Base-by-base conservation (phyloP, 495 filamentous ascomycete species). In the Polyplosphaeria fusca region DNA sequence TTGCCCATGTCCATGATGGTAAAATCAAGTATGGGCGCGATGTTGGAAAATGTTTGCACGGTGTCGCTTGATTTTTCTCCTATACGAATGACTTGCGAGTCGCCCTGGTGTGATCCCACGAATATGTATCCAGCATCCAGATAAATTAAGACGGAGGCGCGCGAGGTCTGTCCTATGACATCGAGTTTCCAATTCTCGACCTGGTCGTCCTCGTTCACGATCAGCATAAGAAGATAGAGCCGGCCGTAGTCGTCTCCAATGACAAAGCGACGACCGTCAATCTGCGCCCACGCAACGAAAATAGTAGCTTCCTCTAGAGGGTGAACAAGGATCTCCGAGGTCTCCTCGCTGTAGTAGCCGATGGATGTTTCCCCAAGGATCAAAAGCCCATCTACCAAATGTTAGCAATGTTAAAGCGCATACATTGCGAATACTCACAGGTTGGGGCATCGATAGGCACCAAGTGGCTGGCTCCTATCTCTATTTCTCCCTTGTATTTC, bases 1-100 rank as follows among this genome's bases (percentile, higher is more conserved):
- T 86, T 91, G 0, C 91, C 91, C 76, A 96, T 85, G 66, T 97
- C 92, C 87, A 97, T 94, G 11, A 97, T 82, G 4, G 86, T 86
- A 48, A 97, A 95, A 65, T 99, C 93, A 13, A 96, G 70, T 39
- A 97, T 87, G 1, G 93, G 93, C 0, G 88, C 91, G 67, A 96
- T 86, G 63, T 94, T 97, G 9, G 82, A 72, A 47, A 96, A 71
- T 0, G 82, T 86, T 70, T 97, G 89, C 9, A 95, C 71, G 2
- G 90, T 68, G 32, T 86, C 75, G 26, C 92, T 66, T 0, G 73
- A 72, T 22, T 75, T 70, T 44, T 74, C 72, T 24, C 37, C 52
- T 32, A 94, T 77, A 14, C 77, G 77, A 47, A 95, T 77, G 1
- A 97, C 76, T 66, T 96, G 91, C 0, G 89, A 94, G 68, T 99